phyloP scores from a whole-genome alignment of 2,329 filamentous ascomycete species.

The Xylaria polymorpha region DNA sequence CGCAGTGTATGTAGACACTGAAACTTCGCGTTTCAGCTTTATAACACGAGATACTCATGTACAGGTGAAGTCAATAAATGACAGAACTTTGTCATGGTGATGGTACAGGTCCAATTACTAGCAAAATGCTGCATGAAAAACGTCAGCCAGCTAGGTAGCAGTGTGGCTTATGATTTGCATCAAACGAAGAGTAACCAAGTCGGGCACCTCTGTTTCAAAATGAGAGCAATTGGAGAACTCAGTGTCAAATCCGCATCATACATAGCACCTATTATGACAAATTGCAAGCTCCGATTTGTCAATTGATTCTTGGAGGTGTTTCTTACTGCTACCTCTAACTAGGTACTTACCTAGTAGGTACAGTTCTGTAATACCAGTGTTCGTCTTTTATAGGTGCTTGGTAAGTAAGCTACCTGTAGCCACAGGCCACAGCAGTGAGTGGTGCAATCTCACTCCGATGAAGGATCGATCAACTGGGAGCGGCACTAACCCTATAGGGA shows the following conservation, averaged over 20 bases:
- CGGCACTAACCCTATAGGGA: not conserved
- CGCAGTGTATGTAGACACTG: not conserved
- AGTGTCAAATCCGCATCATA: not conserved
- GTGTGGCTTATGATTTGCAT: not conserved
- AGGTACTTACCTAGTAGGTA: too few species aligned
- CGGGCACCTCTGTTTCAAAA: constrained; percentile 1
- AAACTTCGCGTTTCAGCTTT: not conserved
- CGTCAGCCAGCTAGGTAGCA: too few species aligned
- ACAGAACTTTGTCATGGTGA: constrained; percentile 16
- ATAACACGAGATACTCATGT: constrained; percentile 14
- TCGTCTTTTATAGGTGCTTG: not conserved
- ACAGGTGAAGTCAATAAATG: constrained; percentile 7
- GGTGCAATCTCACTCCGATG: constrained; percentile 7
- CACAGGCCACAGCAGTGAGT: not conserved
- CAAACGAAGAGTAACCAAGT: not conserved
- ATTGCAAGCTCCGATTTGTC: constrained; percentile 14
- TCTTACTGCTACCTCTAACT: too few species aligned
- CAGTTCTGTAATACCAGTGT: not conserved
- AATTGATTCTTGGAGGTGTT: constrained; percentile 1
- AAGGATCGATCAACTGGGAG: constrained; percentile 11
- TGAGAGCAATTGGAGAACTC: not conserved
- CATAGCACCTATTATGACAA: constrained; percentile 3
- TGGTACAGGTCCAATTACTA: not conserved
- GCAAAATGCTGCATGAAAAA: not conserved
- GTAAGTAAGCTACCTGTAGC: too few species aligned